Percentiles rank a stretch among this genome's conserved stretches.
These are phyloP conservation scores for Breynia disticha DNA, from an alignment of 441 rosid species.

Conservation along the genomic window DNA sequence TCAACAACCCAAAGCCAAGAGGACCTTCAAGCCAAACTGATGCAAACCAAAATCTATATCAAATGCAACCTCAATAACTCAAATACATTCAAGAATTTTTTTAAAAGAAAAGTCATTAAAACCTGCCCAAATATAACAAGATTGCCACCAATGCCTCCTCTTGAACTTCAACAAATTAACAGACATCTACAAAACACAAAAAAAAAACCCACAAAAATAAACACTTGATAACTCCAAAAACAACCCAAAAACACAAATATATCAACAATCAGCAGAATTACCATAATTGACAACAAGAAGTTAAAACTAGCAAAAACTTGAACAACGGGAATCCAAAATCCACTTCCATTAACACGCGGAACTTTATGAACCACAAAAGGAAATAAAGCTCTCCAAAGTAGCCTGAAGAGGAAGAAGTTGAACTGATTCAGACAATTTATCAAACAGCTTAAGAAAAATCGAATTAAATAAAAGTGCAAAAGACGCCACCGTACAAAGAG, in stretches of 20 bases:
- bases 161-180: constrained; percentile 32
- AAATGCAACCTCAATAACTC: neutral
- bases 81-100: constrained; percentile 3
- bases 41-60: neutral
- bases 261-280: constrained; percentile 13
- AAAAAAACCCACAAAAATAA: neutral
- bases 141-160: constrained; percentile 55
- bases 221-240: neutral
- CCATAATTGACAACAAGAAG: constrained; percentile 59
- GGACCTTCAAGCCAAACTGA: constrained; percentile 94
- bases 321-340: constrained; percentile 82
- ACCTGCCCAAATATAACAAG: constrained; percentile 92
- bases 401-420: constrained; percentile 34
- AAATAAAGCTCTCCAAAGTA: constrained; percentile 39
- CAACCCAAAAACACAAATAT: neutral
- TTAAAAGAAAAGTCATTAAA: neutral
- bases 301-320: constrained; percentile 74
- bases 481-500: constrained; percentile 31
- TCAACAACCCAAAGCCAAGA: constrained; percentile 76
- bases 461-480: neutral
- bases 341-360: constrained; percentile 62
- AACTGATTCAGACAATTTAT: neutral
- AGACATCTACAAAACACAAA: constrained; percentile 43
- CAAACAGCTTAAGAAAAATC: constrained; percentile 3
- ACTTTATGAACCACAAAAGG: constrained; percentile 61